Base-by-base conservation (phyloP, 352 stramenopile genomes). In the Lagenidium sp. region DNA sequence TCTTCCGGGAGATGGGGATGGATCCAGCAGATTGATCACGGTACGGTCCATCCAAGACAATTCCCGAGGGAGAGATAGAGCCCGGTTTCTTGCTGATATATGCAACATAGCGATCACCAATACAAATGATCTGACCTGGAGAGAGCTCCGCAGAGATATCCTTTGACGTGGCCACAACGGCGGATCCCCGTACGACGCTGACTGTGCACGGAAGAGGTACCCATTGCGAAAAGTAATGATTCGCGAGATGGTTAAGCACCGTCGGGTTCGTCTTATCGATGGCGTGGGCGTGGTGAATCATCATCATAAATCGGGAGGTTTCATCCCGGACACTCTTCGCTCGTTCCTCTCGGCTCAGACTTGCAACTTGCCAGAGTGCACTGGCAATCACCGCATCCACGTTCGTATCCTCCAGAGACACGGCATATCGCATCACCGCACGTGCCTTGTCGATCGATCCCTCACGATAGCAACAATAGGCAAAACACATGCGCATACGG, bases 151-250 rank as follows among this genome's bases (percentile, higher is more conserved):
- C 67, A 11, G 83, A 87, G 44, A 95, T 76, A 37, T 94, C 85
- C 60, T 90, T 93, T 5, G 78, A 88, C 22, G 80, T 92, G 6
- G 69, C 63, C 0, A 97, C 66, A 21, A 96, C 57, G n/a, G 65
- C 57, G 2, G 80, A 97, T 47, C 88, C 86, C 40, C 79, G 66
- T 50, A 92, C 68, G 4, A 96, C 83, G 29, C 79, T 68, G 20
- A 91, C 82, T 0, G 78, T 90, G 32, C 89, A 95, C 6, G 87
- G 67, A 21, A 98, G 55, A 0, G 85, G 89, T 7, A 95, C 95
- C 94, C 93, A 98, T 51, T 97, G 96, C 44, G 86, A 95, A 64
- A 98, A 98, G 60, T 98, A 98, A 66, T 98, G 94, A 77, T 98
- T 98, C 8, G 95, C 95, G 44, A 98, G 65, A 63, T 98, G 94